A percentile compares a stretch with the other conserved stretches of the same genome.
phyloP scores from a whole-genome alignment of 192 early-diverging fungal genomes.

The Spizellomyces sp. region DNA sequence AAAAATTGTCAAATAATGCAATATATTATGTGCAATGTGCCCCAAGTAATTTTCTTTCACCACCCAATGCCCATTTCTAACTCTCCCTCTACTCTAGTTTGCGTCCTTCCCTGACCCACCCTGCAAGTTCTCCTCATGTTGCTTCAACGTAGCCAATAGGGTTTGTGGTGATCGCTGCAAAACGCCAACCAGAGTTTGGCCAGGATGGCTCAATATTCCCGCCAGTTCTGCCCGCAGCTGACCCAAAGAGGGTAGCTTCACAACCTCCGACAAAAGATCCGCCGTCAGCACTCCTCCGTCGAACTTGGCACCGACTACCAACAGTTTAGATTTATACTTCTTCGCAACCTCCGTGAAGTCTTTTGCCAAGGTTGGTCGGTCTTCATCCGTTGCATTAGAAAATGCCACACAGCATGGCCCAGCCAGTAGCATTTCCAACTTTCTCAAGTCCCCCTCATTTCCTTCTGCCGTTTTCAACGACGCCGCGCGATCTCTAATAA shows the following conservation, averaged over 20 bases:
- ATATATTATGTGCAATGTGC: too few relatives aligned
- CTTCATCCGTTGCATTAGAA: conserved; percentile 24
- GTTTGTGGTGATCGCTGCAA: conserved; percentile 19
- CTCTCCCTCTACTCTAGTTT: too few relatives aligned
- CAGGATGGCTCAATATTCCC: conserved; percentile 31
- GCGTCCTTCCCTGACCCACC: background rate
- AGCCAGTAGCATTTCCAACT: conserved; percentile 16
- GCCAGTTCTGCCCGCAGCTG: conserved; percentile 33
- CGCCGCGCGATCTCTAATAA: background rate
- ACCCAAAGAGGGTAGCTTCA: conserved; percentile 17
- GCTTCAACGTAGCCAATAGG: conserved; percentile 13
- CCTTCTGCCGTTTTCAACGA: background rate
- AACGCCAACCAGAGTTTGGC: conserved; percentile 12
- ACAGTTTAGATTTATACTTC: conserved; percentile 20
- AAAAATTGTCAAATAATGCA: too few relatives aligned
- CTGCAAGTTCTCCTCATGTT: conserved; percentile 27
- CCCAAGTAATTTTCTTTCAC: too few relatives aligned
- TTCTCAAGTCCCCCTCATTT: background rate
- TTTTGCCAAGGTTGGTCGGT: conserved; percentile 17
- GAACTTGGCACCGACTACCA: conserved; percentile 40
- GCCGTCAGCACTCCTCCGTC: conserved; percentile 22
- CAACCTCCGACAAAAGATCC: conserved; percentile 27
- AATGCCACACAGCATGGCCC: conserved; percentile 26
- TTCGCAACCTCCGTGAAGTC: conserved; percentile 27
- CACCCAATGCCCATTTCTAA: too few relatives aligned